Evolutionary conservation across 495 filamentous ascomycete species (phyloP).

Genomic region (Jackrogersella minutella): DNA sequence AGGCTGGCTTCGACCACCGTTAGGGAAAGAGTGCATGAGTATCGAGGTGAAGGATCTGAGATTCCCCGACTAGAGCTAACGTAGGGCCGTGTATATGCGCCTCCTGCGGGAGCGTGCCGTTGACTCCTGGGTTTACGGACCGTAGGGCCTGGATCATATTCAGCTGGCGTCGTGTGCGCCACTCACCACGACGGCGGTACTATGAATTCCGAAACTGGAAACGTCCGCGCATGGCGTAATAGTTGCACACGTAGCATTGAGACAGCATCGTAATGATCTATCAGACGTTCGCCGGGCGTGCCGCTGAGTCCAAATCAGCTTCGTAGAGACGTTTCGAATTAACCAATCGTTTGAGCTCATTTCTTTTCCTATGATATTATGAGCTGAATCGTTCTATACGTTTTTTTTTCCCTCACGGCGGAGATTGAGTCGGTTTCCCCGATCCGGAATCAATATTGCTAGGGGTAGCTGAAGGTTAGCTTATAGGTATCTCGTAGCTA

Average conservation of each 20-base stretch:
- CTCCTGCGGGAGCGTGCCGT: slow-evolving; percentile 15
- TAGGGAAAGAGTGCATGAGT: neutral
- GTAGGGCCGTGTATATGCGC: neutral
- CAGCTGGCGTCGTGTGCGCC: slow-evolving; percentile 22
- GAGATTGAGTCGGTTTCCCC: slow-evolving; percentile 16
- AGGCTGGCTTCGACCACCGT: neutral
- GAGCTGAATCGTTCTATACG: slow-evolving; percentile 18
- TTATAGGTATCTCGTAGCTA: neutral
- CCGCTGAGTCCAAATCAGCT: slow-evolving; percentile 3
- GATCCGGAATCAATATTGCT: slow-evolving; percentile 16
- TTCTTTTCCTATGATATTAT: slow-evolving; percentile 14
- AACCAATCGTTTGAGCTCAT: neutral
- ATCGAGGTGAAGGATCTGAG: neutral
- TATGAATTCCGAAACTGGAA: slow-evolving; percentile 12
- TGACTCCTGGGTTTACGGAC: neutral
- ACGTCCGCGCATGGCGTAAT: neutral
- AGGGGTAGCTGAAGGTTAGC: slow-evolving; percentile 5
- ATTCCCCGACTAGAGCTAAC: neutral
- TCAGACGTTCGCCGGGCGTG: slow-evolving; percentile 11
- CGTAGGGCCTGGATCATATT: slow-evolving; percentile 24
- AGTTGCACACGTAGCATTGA: neutral
- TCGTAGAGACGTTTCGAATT: slow-evolving; percentile 3
- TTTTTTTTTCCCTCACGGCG: neutral
- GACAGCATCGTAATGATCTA: slow-evolving; percentile 20
- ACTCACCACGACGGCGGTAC: neutral